Evolutionary conservation across 2,329 filamentous ascomycete species (phyloP), one percentile per base, ranked within the genome.

Genomic region (Salinomyces thailandicus): DNA sequence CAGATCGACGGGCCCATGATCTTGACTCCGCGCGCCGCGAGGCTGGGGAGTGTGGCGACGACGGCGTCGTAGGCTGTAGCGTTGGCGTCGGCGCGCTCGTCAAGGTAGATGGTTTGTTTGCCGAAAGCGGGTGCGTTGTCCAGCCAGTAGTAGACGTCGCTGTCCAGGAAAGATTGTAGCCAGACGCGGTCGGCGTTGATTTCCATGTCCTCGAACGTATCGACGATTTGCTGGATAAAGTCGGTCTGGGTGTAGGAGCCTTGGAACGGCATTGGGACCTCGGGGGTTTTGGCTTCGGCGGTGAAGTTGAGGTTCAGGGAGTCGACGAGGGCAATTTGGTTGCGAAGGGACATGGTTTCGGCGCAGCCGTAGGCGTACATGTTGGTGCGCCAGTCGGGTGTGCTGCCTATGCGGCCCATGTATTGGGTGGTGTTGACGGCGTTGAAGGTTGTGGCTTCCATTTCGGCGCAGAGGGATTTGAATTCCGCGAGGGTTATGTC

Each of bases 401-500:
- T 79, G 37, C 28, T 41, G 16, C 51, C 52, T 9, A 47, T 49
- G 12, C 42, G 39, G 48, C 64, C 59, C 40, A 75, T 69, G 60
- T 70, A 80, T 46, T 73, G 70, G 24, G 64, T 56, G 0, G 72
- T 61, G 2, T 69, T 81, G 14, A 70, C 70, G 20, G 75, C 78
- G 31, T 62, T 68, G 45, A 65, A 57, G 50, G 79, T 76, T 52
- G 61, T 71, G 33, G 72, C 72, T 51, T 84, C 79, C 76, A 81
- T 81, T 61, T 81, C 82, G 50, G 71, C 71, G 60, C 79, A 84
- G 4, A 84, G 70, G 4, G 68, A 64, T 58, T 75, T 73, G 66
- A 75, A 82, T 59, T 84, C 80, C 31, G 66, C 66, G 22, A 79
- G 61, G 1, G 79, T 82, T 51, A 84, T 73, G 52, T 84, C 80